These are phyloP conservation scores for Hyphodiscus sp. DNA, from an alignment of 2,329 filamentous ascomycete species.

Conservation along the genomic window DNA sequence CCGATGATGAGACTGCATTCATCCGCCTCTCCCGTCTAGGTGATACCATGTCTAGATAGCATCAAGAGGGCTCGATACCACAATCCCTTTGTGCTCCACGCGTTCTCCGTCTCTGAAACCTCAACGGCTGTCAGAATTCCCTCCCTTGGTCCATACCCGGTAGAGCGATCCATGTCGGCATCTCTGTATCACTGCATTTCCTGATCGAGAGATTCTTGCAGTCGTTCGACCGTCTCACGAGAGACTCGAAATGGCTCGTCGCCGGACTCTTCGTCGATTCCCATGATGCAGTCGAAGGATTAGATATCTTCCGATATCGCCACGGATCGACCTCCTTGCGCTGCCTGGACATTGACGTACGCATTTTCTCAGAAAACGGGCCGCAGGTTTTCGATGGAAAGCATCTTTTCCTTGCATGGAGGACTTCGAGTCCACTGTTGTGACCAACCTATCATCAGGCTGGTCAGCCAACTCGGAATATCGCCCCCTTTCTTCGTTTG, in stretches of 20 bases:
- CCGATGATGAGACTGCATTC: constrained; percentile 16
- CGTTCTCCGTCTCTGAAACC: constrained; percentile 28
- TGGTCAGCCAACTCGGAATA: not conserved
- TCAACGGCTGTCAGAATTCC: constrained; percentile 15
- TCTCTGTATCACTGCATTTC: not conserved
- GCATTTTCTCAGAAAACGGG: not conserved
- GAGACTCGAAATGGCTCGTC: not conserved
- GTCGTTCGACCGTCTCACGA: not conserved
- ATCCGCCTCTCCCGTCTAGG: constrained; percentile 17
- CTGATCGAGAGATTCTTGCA: not conserved
- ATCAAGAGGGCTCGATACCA: constrained; percentile 7
- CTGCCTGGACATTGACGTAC: not conserved
- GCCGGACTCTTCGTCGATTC: not conserved
- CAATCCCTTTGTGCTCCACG: constrained; percentile 21
- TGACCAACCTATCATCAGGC: constrained; percentile 16
- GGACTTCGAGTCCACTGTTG: constrained; percentile 4
- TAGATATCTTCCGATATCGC: not conserved
- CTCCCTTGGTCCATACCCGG: not conserved
- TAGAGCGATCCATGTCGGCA: not conserved
- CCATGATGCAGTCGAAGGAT: not conserved
- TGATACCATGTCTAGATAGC: constrained; percentile 15
- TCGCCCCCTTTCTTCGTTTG: constrained; percentile 23
- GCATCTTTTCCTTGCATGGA: not conserved
- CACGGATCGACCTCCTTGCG: not conserved
- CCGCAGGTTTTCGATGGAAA: not conserved